These are phyloP conservation scores for Penicillium sp. DNA, from an alignment of 2,329 filamentous ascomycete species.

Conservation along the genomic window DNA sequence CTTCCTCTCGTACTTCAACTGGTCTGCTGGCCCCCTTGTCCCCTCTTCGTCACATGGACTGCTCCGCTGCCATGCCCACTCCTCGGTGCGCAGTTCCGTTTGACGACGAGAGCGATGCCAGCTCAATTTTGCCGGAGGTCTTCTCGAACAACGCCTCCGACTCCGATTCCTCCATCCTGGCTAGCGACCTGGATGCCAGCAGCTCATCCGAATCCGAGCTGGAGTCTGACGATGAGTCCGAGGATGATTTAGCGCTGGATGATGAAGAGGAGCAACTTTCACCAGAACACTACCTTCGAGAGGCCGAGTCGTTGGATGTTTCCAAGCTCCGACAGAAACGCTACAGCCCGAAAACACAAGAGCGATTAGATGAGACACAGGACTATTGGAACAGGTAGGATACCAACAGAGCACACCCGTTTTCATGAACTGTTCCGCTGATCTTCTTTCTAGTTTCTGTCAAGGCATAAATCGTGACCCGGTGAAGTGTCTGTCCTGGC, in stretches of 20 bases:
- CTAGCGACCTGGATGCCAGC: constrained; percentile 5
- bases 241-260: constrained; percentile 11
- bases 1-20: too few species aligned
- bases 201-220: constrained; percentile 17
- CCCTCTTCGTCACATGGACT: too few species aligned
- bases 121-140: constrained; percentile 14
- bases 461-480: constrained; percentile 16
- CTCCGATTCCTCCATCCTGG: constrained; percentile 2
- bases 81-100: constrained; percentile 2
- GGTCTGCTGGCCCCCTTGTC: too few species aligned
- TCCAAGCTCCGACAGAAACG: constrained; percentile 27
- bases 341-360: constrained; percentile 27
- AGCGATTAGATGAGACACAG: constrained; percentile 23
- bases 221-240: constrained; percentile 12
- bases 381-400: constrained; percentile 27
- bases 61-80: constrained; percentile 4
- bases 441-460: too few species aligned
- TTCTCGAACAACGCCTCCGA: constrained; percentile 20
- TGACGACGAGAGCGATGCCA: constrained; percentile 21
- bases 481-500: constrained; percentile 14
- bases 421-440: too few species aligned
- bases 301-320: constrained; percentile 27
- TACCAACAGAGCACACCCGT: too few species aligned
- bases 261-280: constrained; percentile 18
- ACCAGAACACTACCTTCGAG: constrained; percentile 21